Percentiles rank a stretch among this genome's conserved stretches.
phyloP scores from a whole-genome alignment of 768 basidiomycete genomes.

The Boletellus sp. region DNA sequence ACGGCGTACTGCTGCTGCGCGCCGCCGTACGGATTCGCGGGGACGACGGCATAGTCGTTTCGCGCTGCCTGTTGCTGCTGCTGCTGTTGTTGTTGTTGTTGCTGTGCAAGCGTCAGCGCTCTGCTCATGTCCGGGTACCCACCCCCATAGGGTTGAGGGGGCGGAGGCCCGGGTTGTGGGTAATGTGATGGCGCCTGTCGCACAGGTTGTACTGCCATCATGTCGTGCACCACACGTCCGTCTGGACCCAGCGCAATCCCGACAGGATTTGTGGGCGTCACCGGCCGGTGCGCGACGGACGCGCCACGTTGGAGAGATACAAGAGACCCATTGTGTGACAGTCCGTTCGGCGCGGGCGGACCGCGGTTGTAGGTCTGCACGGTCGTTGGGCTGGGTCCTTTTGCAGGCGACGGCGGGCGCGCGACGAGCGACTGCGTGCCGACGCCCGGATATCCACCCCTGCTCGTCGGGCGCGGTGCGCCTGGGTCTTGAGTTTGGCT shows the following conservation, averaged over 20 bases:
- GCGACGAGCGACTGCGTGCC: conserved; percentile 68
- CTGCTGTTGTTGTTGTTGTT: conserved; percentile 30
- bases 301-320: conserved; percentile 9
- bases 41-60: conserved; percentile 14
- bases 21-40: conserved; percentile 13
- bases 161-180: conserved; percentile 8
- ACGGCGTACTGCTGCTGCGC: conserved; percentile 6
- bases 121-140: conserved; percentile 20
- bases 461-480: conserved; percentile 51
- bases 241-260: conserved; percentile 80
- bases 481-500: conserved; percentile 32
- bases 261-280: conserved; percentile 73
- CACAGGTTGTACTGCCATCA: conserved; percentile 46
- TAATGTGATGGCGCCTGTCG: conserved; percentile 13
- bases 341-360: background rate
- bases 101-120: conserved; percentile 35
- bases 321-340: background rate
- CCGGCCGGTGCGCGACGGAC: conserved; percentile 40
- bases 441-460: conserved; percentile 74
- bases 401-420: conserved; percentile 59
- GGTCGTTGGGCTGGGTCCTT: conserved; percentile 19
- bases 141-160: conserved; percentile 16
- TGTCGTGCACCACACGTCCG: conserved; percentile 78
- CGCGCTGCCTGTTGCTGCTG: conserved; percentile 25
- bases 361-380: conserved; percentile 13